Evolutionary conservation across 164 flowering plant species (phyloP), one percentile per base, ranked within the genome.

Genomic region (Annona cherimola): DNA sequence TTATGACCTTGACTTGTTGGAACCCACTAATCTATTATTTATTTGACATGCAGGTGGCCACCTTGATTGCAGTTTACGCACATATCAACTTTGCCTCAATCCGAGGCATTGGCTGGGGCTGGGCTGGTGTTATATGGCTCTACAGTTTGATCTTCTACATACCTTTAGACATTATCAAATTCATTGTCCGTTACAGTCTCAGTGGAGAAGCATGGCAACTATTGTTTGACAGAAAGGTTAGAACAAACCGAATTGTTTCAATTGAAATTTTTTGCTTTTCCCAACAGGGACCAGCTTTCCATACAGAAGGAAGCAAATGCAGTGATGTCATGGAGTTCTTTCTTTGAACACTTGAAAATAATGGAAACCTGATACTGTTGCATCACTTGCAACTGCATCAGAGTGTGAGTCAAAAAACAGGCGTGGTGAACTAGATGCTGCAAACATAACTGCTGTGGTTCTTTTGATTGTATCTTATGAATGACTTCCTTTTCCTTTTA

Each of bases 121-220:
- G 92, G 94, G 92, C 94, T 40, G 97, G 92, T 63, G 83, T 89
- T 26, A 88, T 89, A 65, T 91, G 97, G 94, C 40, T 89, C 60
- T 92, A 92, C 67, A 88, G 92, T 79, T 35, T 87, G 66, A 61
- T 90, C 65, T 92, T 90, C 82, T 92, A 92, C 75, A 20, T 87
- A 14, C 94, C 97, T 8, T 78, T 92, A 42, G 94, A 92, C 73
- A 75, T 88, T 39, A 90, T 92, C 71, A 92, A 92, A 79, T 92
- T 92, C 77, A 63, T 61, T 9, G 84, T 92, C 54, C 89, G 92
- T 44, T 91, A 91, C 73, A 85, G 86, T 69, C 79, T 91, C 70
- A 90, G 90, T 69, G 97, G 97, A 67, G 89, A 87, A 55, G 94
- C 97, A 68, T 91, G 97, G 97, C 82, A 81, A 63, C 88, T 89